Evolutionary conservation across 371 early-diverging fungal genomes (phyloP), one percentile per base, ranked within the genome.

Genomic region (Rhizomucor pusillus): DNA sequence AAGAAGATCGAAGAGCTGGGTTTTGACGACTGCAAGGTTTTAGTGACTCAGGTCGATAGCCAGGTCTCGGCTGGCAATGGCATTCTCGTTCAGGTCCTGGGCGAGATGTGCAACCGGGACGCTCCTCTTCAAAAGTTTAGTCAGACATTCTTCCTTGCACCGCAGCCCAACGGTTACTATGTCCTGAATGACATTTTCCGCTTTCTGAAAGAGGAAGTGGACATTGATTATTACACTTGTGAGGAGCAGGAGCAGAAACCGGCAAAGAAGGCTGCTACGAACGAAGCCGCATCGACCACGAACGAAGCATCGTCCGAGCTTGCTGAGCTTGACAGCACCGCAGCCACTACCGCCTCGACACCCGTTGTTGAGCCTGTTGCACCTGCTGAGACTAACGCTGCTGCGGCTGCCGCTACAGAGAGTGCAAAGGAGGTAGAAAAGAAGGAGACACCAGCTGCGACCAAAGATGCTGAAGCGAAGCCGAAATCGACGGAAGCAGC

Each of bases 131-230:
- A 88, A 71, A 90, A 90, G 69, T 98, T 96, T 59, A 87, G 84
- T 24, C 96, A 98, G 68, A 94, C 96, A 25, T 97, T 98, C 74
- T 89, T 94, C 64, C 74, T 98, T 47, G 95, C 93, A 35, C 84
- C 86, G 65, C 93, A 95, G 66, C 90, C 90, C 19, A 85, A 84
- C 50, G 95, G 97, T 13, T 98, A 88, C 73, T 95, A 86, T 66
- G 92, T 97, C 24, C 72, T 90, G 69, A 97, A 95, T 69, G 97
- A 97, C 68, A 93, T 98, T 54, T 89, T 97, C 77, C 89, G 98
- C 47, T 97, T 88, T 78, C 67, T 96, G 57, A 90, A 89, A 68
- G 97, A 96, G 23, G 92, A 90, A 49, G 64, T 55, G 34, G 35
- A 59, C 14, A 59, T 59, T 43, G 59, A 59, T 35, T 59, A 59